These are phyloP conservation scores for Tuber umbilicatum DNA, from an alignment of 495 filamentous ascomycete genomes.

Conservation along the genomic window DNA sequence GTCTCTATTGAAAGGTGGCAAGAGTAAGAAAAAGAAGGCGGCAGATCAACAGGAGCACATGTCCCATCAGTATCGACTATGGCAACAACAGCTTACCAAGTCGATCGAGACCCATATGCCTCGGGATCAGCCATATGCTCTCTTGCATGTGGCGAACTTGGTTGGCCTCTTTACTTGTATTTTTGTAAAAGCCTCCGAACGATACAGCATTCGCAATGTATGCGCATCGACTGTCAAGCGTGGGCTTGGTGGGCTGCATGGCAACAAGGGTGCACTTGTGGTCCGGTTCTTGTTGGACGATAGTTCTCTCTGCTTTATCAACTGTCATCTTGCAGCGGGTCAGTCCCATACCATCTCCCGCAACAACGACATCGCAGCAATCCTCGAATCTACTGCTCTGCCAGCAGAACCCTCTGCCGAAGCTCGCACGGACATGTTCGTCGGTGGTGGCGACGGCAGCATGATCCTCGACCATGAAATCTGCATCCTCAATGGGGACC, in stretches of 20 bases:
- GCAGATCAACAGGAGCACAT: slow-evolving; percentile 78
- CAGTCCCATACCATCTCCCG: slow-evolving; percentile 82
- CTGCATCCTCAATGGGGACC: slow-evolving; percentile 88
- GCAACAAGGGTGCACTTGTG: slow-evolving; percentile 94
- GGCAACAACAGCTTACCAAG: slow-evolving; percentile 79
- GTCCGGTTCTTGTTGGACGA: slow-evolving; percentile 87
- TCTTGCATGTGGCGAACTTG: slow-evolving; percentile 80
- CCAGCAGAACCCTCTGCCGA: slow-evolving; percentile 58
- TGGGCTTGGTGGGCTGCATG: slow-evolving; percentile 86
- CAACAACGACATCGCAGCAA: slow-evolving; percentile 87
- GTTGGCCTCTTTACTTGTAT: slow-evolving; percentile 94
- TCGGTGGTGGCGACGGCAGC: slow-evolving; percentile 83
- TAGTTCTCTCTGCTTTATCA: slow-evolving; percentile 88
- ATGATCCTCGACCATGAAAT: slow-evolving; percentile 98
- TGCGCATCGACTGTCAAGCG: slow-evolving; percentile 80
- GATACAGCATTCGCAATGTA: slow-evolving; percentile 66
- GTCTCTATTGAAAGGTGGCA: slow-evolving; percentile 56
- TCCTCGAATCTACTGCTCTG: slow-evolving; percentile 69
- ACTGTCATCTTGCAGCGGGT: slow-evolving; percentile 93
- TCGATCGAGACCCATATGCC: slow-evolving; percentile 78
- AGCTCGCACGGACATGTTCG: slow-evolving; percentile 65
- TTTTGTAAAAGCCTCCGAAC: slow-evolving; percentile 76
- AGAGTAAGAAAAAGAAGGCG: slow-evolving; percentile 78
- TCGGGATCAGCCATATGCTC: slow-evolving; percentile 66
- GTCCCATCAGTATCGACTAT: slow-evolving; percentile 94